These are phyloP conservation scores for Elsinoe perseae DNA, from an alignment of 2,329 filamentous ascomycete genomes.

Conservation along the genomic window DNA sequence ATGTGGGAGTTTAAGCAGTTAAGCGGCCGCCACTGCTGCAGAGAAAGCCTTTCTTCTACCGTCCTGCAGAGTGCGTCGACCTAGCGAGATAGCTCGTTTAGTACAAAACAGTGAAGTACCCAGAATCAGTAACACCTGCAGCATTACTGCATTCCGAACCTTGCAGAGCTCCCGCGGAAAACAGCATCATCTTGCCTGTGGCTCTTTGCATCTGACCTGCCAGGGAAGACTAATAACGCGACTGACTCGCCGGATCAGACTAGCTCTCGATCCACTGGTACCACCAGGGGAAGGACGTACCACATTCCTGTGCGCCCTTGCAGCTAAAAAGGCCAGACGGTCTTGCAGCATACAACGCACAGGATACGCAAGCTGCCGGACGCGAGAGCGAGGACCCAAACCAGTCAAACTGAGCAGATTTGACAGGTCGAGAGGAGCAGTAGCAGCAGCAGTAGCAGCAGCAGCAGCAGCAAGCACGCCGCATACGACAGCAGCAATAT, in stretches of 20 bases:
- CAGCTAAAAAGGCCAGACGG: slow-evolving; percentile 6
- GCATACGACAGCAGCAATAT: background rate
- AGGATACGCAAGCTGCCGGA: background rate
- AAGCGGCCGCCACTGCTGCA: slow-evolving; percentile 8
- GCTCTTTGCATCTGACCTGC: background rate
- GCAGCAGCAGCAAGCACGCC: background rate
- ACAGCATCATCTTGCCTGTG: background rate
- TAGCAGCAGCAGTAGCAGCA: background rate
- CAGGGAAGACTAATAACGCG: background rate
- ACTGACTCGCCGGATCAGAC: slow-evolving; percentile 4
- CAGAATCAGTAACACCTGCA: background rate
- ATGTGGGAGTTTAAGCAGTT: slow-evolving; percentile 5
- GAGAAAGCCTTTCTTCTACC: background rate
- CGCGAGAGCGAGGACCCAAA: background rate
- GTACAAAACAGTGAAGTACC: background rate
- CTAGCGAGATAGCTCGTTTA: background rate
- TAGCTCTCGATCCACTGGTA: background rate
- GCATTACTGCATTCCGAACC: background rate
- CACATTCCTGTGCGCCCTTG: slow-evolving; percentile 12
- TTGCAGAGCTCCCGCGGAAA: background rate
- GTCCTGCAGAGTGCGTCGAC: background rate
- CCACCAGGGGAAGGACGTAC: slow-evolving; percentile 10
- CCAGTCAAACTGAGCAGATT: background rate
- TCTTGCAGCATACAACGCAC: slow-evolving; percentile 6
- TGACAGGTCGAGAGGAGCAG: background rate